Evolutionary conservation across 192 early-diverging fungal species (phyloP).

Genomic region (Oehlia diaphana): DNA sequence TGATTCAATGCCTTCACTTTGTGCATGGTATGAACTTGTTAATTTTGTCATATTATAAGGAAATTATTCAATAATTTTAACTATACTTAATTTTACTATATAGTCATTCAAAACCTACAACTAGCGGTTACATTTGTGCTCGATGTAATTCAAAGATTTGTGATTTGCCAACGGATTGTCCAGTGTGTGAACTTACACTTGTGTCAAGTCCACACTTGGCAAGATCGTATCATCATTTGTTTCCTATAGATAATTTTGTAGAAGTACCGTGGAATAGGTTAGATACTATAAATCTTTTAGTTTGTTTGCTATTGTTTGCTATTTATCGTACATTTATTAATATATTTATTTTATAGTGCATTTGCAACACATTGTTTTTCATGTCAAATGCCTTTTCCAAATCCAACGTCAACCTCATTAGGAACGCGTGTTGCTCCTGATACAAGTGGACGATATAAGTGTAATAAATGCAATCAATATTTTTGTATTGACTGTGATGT

Average conservation of each 20-base stretch:
- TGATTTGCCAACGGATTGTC: constrained; percentile 89
- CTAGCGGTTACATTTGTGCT: constrained; percentile 84
- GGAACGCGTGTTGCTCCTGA: constrained; percentile 30
- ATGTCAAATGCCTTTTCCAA: constrained; percentile 47
- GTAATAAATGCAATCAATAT: constrained; percentile 71
- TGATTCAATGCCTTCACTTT: constrained; percentile 60
- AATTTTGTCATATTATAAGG: background rate
- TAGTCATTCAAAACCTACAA: constrained; percentile 67
- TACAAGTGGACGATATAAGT: constrained; percentile 62
- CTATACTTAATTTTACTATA: constrained; percentile 17
- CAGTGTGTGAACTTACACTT: constrained; percentile 83
- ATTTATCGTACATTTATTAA: background rate
- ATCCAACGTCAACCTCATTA: constrained; percentile 1
- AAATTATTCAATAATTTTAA: constrained; percentile 8
- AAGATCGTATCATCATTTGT: constrained; percentile 91
- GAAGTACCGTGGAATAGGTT: constrained; percentile 60
- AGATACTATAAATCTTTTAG: constrained; percentile 25
- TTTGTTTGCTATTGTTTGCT: too few species aligned
- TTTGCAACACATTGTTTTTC: constrained; percentile 46
- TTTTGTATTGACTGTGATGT: constrained; percentile 94
- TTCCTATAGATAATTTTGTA: constrained; percentile 83
- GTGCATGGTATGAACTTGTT: constrained; percentile 66
- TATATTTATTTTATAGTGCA: constrained; percentile 31
- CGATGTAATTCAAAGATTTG: constrained; percentile 81
- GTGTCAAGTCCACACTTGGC: constrained; percentile 90